Base-by-base conservation (phyloP, 2,329 filamentous ascomycete species). In the Teratosphaeria nubilosa region DNA sequence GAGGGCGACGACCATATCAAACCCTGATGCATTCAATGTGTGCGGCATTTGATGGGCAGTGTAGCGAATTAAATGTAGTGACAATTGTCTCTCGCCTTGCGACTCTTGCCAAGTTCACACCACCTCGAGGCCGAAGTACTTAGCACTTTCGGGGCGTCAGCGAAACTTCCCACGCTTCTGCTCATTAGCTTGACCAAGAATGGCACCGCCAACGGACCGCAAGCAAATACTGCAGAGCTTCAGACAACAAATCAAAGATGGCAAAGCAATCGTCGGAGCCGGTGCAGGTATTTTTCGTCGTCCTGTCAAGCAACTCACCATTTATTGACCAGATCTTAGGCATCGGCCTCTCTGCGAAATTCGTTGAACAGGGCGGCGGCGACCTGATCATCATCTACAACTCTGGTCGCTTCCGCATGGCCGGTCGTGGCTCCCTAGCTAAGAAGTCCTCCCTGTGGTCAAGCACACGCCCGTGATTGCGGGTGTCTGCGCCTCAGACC, bases 341-440 rank as follows among this genome's bases (percentile, higher is more conserved):
- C 51, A 87, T 86, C 59, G 86, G 86, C 0, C 78, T 89, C 3
- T 86, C 84, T 1, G 86, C 86, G 60, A 89, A 89, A 65, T 86
- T 81, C 65, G 80, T 87, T 62, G 86, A 89, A 70, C 78, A 79
- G 52, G 86, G 86, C 41, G 84, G 85, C 60, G 83, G 80, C 14
- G 85, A 88, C 65, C 74, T 89, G 50, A 87, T 89, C 66, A 83
- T 88, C 61, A 80, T 88, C 64, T 88, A 88, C 76, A 88, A 88
- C 70, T 85, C 82, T 41, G 86, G 86, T 0, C 80, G 86, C 3
- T 89, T 86, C 68, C 82, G 86, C 10, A 89, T 90, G 86, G 86
- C 85, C 0, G 86, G 86, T 0, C 76, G 83, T 50, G 86, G 86
- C 0, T 87, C 84, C 0, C 72, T 88, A 11, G 85, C 86, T 0